These are phyloP conservation scores for Clarireedia hainanense DNA, from an alignment of 2,329 filamentous ascomycete species.

Conservation along the genomic window DNA sequence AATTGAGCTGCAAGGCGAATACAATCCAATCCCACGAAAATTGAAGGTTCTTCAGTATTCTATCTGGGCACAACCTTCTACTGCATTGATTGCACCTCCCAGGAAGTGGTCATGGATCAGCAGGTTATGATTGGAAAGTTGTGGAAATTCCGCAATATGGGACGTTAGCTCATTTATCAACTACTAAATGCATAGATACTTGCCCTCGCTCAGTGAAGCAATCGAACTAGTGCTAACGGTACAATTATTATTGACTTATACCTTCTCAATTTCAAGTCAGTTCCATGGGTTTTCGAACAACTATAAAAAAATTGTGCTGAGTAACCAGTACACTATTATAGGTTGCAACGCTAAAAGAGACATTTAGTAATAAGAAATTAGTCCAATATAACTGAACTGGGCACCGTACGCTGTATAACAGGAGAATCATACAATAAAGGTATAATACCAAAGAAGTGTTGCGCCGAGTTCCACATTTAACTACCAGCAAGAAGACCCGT, in stretches of 20 bases:
- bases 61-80: background rate
- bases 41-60: background rate
- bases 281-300: background rate
- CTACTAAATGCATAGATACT: background rate
- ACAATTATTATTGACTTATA: background rate
- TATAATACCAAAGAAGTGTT: no score
- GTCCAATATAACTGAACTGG: background rate
- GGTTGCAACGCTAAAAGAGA: background rate
- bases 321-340: background rate
- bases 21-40: background rate
- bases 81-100: background rate
- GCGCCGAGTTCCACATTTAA: no score
- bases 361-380: background rate
- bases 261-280: background rate
- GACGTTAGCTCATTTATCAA: background rate
- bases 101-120: background rate
- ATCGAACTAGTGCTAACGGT: background rate
- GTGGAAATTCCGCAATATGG: background rate
- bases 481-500: no score
- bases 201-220: background rate
- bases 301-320: background rate
- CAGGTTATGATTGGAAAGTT: background rate
- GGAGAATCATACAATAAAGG: no score
- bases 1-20: background rate
- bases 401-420: no score